Percentiles rank a stretch among this genome's conserved stretches.
Conservation (phyloP, 345 rosid species). For the Brassica incana region DNA sequence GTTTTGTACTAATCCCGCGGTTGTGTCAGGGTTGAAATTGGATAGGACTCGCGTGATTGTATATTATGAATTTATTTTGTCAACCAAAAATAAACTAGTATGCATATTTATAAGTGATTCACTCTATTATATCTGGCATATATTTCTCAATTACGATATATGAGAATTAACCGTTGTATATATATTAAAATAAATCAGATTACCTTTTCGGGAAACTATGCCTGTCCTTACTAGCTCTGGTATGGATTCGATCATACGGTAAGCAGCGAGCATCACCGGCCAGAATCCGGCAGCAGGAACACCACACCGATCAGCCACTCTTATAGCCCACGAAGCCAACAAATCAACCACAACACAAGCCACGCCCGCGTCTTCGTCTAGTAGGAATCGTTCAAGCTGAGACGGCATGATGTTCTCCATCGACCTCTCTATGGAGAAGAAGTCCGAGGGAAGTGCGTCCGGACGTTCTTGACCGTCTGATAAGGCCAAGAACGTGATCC, state of each 20-base stretch:
- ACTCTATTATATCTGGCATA: neutral
- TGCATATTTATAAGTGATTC: neutral
- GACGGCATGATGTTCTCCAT: constrained; percentile 63
- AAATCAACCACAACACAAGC: constrained; percentile 69
- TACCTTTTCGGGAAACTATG: constrained; percentile 59
- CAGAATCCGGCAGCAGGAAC: constrained; percentile 70
- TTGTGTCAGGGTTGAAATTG: neutral
- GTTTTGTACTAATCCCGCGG: neutral
- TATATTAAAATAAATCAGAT: neutral
- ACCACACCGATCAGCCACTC: constrained; percentile 55
- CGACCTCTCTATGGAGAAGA: constrained; percentile 60
- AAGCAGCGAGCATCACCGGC: constrained; percentile 71
- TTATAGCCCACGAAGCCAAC: constrained; percentile 64
- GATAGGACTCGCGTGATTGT: neutral
- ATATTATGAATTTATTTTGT: neutral
- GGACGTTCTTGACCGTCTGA: constrained; percentile 45
- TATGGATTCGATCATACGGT: constrained; percentile 55
- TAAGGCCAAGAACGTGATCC: constrained; percentile 44
- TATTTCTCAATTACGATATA: neutral
- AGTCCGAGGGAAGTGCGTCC: constrained; percentile 44
- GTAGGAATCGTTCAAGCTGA: constrained; percentile 54
- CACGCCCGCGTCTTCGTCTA: constrained; percentile 38
- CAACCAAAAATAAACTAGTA: neutral
- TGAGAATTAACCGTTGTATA: neutral
- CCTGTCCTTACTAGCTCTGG: constrained; percentile 58